Evolutionary conservation across 2,329 filamentous ascomycete species (phyloP).

Genomic region (Aspergillus calidoustus): DNA sequence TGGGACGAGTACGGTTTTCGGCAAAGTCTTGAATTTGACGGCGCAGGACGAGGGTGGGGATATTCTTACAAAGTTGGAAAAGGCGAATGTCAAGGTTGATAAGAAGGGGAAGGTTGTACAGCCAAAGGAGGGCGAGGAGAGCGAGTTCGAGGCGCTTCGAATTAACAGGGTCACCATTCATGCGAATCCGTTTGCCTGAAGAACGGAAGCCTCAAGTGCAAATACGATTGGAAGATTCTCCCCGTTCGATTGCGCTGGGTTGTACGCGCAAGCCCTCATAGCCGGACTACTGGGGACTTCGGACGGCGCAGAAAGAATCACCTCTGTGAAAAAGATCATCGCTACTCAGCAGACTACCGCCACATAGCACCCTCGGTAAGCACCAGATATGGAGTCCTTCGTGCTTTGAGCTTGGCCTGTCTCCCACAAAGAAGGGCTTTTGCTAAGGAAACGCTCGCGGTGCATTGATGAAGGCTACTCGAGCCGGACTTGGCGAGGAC

Average conservation of each 20-base stretch:
- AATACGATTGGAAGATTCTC: neutral
- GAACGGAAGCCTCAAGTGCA: neutral
- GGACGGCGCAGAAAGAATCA: neutral
- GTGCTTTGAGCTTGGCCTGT: neutral
- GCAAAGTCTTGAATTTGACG: conserved; percentile 57
- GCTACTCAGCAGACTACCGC: neutral
- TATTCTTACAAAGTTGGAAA: conserved; percentile 57
- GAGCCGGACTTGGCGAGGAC: neutral
- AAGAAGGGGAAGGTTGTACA: conserved; percentile 63
- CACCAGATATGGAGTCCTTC: neutral
- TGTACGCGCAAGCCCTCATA: neutral
- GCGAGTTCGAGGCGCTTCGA: conserved; percentile 54
- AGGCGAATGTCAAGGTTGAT: conserved; percentile 64
- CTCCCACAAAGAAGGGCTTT: neutral
- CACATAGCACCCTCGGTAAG: neutral
- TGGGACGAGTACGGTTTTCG: conserved; percentile 70
- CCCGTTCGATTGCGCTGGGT: neutral
- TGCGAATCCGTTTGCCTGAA: conserved; percentile 68
- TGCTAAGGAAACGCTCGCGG: too few relatives aligned
- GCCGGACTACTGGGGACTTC: neutral
- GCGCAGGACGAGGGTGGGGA: conserved; percentile 51
- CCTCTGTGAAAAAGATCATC: neutral
- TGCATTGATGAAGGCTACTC: neutral
- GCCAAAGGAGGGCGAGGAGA: conserved; percentile 45
- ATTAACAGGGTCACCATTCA: conserved; percentile 65